Conservation (phyloP, 2,329 filamentous ascomycete species). For the Anthostomella pinea region DNA sequence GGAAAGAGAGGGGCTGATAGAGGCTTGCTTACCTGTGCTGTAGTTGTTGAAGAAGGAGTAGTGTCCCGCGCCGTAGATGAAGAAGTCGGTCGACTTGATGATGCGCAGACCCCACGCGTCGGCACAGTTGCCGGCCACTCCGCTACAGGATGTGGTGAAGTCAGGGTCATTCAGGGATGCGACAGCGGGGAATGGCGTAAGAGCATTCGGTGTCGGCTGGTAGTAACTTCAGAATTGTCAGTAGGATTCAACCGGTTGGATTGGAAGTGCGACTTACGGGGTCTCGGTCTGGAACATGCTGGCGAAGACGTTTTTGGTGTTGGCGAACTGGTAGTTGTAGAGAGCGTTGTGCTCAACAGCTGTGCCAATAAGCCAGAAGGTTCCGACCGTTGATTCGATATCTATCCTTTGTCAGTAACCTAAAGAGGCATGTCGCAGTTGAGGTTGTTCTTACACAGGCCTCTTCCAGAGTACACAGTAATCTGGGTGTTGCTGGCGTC, state of each 20-base stretch:
- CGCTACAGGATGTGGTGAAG: constrained; percentile 44
- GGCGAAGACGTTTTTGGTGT: constrained; percentile 56
- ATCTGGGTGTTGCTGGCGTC: constrained; percentile 46
- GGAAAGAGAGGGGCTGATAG: background rate
- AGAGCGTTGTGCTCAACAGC: constrained; percentile 59
- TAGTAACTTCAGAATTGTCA: too few species aligned
- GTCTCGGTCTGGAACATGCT: constrained; percentile 65
- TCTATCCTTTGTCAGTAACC: constrained; percentile 12
- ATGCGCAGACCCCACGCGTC: constrained; percentile 60
- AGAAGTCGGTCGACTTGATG: constrained; percentile 48
- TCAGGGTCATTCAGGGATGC: constrained; percentile 41
- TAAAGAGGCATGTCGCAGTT: background rate
- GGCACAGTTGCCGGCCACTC: constrained; percentile 38
- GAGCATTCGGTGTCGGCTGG: constrained; percentile 56
- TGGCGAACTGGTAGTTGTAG: constrained; percentile 61
- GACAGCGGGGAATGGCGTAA: constrained; percentile 47
- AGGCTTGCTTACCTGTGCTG: constrained; percentile 35
- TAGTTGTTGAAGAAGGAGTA: constrained; percentile 62
- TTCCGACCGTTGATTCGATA: constrained; percentile 38
- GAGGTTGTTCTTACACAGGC: constrained; percentile 36
- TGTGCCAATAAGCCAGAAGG: constrained; percentile 58
- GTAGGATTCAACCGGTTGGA: too few species aligned
- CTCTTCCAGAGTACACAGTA: constrained; percentile 51
- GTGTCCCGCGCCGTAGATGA: constrained; percentile 57
- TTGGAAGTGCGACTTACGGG: constrained; percentile 49